Evolutionary conservation across 179 eudicot species (phyloP).

Genomic region (Monotropa hypopitys): DNA sequence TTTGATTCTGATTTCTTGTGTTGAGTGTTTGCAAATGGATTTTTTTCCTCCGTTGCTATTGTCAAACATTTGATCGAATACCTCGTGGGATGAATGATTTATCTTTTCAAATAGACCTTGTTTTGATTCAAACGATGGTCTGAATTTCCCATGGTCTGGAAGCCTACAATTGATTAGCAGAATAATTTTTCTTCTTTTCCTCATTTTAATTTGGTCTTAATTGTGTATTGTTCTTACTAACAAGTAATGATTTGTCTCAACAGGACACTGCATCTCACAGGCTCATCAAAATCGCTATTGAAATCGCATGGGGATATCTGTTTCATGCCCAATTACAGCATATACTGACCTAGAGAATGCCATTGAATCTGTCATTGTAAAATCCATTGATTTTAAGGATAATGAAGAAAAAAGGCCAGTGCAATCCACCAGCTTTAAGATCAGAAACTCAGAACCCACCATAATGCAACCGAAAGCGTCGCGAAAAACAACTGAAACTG

Average conservation of each 20-base stretch:
- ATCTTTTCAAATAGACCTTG: background rate
- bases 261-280: conserved; percentile 15
- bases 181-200: background rate
- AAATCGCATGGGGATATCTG: conserved; percentile 13
- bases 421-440: conserved; percentile 39
- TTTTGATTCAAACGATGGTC: background rate
- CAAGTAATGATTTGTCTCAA: conserved; percentile 5
- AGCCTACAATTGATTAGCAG: too few relatives aligned
- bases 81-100: background rate
- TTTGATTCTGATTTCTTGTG: background rate
- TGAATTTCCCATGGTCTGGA: background rate
- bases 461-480: conserved; percentile 28
- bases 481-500: conserved; percentile 20
- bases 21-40: background rate
- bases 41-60: background rate
- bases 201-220: background rate
- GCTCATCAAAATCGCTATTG: conserved; percentile 3
- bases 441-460: conserved; percentile 23
- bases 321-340: conserved; percentile 43
- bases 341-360: conserved; percentile 35
- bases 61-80: background rate
- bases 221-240: background rate
- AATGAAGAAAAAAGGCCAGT: conserved; percentile 30
- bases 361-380: conserved; percentile 35
- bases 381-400: conserved; percentile 28